Percentiles rank a stretch among this genome's conserved stretches.
phyloP scores from a whole-genome alignment of 495 filamentous ascomycete species.

The Xylaria bambusicola region DNA sequence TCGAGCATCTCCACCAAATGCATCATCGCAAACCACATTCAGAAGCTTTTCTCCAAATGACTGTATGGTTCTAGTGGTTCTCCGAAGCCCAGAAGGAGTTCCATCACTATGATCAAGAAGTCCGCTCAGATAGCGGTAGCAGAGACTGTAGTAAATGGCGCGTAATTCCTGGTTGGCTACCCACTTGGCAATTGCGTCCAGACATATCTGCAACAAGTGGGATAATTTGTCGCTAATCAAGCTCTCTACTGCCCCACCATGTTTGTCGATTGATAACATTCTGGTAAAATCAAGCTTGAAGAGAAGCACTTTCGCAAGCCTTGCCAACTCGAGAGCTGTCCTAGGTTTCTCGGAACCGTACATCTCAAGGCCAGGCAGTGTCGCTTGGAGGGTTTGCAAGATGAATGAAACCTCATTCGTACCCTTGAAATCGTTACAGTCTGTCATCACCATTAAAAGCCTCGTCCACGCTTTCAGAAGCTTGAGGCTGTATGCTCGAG shows the following conservation, averaged over 20 bases:
- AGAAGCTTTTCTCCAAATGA: conserved; percentile 74
- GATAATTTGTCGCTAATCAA: conserved; percentile 85
- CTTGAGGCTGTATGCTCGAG: conserved; percentile 59
- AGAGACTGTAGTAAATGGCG: conserved; percentile 83
- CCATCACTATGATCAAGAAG: conserved; percentile 58
- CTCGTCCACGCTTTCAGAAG: conserved; percentile 80
- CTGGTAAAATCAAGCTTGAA: conserved; percentile 66
- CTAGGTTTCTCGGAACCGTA: conserved; percentile 63
- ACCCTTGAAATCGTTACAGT: conserved; percentile 71
- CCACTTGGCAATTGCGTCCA: conserved; percentile 72
- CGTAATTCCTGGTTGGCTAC: conserved; percentile 69
- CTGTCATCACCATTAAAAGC: conserved; percentile 74
- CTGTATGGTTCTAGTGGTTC: conserved; percentile 75
- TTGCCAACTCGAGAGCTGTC: conserved; percentile 72
- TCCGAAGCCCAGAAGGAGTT: conserved; percentile 52
- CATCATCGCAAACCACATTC: conserved; percentile 90
- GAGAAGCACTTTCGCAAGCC: conserved; percentile 73
- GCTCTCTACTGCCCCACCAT: conserved; percentile 60
- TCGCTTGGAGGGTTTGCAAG: conserved; percentile 78
- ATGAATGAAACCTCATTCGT: conserved; percentile 71
- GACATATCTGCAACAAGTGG: conserved; percentile 82
- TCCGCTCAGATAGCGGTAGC: conserved; percentile 77
- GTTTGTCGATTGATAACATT: conserved; percentile 37
- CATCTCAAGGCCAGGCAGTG: conserved; percentile 80
- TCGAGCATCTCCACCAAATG: conserved; percentile 75